These are phyloP conservation scores for Fusarium sp. DNA, from an alignment of 2,329 filamentous ascomycete species.

Conservation along the genomic window DNA sequence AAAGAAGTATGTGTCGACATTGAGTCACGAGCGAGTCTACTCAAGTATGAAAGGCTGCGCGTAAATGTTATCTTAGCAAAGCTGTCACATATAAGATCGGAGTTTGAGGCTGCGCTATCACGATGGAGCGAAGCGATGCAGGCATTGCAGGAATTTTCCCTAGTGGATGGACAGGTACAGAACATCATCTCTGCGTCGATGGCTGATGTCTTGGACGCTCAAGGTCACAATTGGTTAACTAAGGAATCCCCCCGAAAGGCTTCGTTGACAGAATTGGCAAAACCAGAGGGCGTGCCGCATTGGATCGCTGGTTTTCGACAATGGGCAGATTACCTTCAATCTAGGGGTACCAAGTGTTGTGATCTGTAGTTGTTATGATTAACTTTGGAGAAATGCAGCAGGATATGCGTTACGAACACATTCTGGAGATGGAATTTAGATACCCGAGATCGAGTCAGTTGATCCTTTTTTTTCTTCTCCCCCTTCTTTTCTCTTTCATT, in stretches of 20 bases:
- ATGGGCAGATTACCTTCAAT: conserved; percentile 36
- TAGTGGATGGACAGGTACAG: conserved; percentile 35
- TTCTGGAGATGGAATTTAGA: conserved; percentile 18
- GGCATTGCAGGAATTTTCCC: conserved; percentile 34
- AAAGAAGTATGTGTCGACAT: conserved; percentile 31
- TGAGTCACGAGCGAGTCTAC: conserved; percentile 23
- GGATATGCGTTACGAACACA: conserved; percentile 6
- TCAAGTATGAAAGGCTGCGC: conserved; percentile 40
- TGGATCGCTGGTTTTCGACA: conserved; percentile 40
- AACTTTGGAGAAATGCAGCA: background rate
- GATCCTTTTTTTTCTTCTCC: background rate
- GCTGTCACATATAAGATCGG: conserved; percentile 32
- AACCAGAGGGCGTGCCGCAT: conserved; percentile 36
- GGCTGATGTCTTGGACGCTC: conserved; percentile 35
- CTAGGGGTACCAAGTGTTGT: conserved; percentile 8
- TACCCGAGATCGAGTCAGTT: conserved; percentile 28
- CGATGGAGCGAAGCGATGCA: conserved; percentile 40
- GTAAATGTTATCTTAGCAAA: conserved; percentile 36
- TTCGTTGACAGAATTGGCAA: conserved; percentile 35
- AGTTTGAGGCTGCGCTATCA: conserved; percentile 32
- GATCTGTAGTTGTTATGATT: conserved; percentile 10
- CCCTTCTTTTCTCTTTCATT: background rate
- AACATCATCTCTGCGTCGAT: conserved; percentile 37
- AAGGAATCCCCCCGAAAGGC: conserved; percentile 35
- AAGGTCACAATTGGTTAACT: conserved; percentile 38